Conservation (phyloP, 2,329 filamentous ascomycete species). For the Ophiostoma sp. region DNA sequence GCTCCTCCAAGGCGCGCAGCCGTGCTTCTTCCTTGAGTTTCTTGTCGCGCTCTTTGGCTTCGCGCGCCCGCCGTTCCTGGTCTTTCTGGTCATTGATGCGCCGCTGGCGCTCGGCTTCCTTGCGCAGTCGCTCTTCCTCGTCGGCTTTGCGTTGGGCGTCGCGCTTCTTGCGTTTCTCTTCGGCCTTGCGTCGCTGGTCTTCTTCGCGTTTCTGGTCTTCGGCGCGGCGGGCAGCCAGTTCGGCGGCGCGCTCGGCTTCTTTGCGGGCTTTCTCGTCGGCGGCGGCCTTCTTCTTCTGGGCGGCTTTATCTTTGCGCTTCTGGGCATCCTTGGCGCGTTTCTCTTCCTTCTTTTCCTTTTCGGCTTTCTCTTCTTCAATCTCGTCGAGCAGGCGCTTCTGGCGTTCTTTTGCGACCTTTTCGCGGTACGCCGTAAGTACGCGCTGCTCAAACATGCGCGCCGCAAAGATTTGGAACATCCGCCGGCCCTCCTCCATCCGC, state of each 20-base stretch:
- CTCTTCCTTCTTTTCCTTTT: constrained; percentile 76
- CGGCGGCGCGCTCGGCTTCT: constrained; percentile 85
- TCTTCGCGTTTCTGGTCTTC: constrained; percentile 77
- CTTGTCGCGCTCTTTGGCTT: constrained; percentile 78
- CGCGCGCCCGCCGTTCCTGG: constrained; percentile 77
- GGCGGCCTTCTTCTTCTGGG: constrained; percentile 80
- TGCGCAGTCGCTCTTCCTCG: constrained; percentile 81
- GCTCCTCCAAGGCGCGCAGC: constrained; percentile 72
- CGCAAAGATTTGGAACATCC: constrained; percentile 99
- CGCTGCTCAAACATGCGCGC: constrained; percentile 99
- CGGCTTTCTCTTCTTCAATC: constrained; percentile 78
- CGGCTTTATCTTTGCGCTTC: constrained; percentile 92
- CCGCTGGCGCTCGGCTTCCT: constrained; percentile 80
- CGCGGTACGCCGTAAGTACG: constrained; percentile 93
- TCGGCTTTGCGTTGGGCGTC: constrained; percentile 84
- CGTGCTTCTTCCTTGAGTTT: constrained; percentile 81
- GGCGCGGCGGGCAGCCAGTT: constrained; percentile 74
- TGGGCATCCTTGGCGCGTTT: constrained; percentile 94
- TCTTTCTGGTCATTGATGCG: constrained; percentile 83
- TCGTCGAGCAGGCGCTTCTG: constrained; percentile 90
- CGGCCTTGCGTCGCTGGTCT: constrained; percentile 57
- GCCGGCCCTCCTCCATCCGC: constrained; percentile 95
- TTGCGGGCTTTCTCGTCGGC: constrained; percentile 88
- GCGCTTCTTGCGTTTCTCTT: constrained; percentile 41
- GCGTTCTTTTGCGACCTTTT: constrained; percentile 92